phyloP scores from a whole-genome alignment of 352 stramenopile species.

The Pythium vanterpoolii region DNA sequence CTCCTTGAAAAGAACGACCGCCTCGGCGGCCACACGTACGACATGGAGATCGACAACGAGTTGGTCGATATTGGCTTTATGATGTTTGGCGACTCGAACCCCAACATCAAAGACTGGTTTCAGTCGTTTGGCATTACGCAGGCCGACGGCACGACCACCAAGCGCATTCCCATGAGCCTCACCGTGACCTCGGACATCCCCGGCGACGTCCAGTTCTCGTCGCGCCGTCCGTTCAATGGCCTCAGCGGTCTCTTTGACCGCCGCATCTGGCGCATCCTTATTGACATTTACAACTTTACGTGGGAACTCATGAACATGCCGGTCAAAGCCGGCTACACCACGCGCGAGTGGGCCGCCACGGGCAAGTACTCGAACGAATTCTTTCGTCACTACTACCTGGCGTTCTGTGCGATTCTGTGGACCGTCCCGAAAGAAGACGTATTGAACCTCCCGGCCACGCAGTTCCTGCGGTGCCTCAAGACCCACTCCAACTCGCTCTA shows the following conservation, averaged over 20 bases:
- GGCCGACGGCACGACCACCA: conserved; percentile 81
- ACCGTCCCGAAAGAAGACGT: conserved; percentile 83
- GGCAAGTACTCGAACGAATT: conserved; percentile 80
- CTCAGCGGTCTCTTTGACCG: conserved; percentile 66
- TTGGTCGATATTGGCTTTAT: conserved; percentile 87
- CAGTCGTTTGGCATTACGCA: conserved; percentile 82
- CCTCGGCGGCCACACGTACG: conserved; percentile 80
- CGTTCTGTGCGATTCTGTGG: conserved; percentile 85
- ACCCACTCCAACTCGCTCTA: conserved; percentile 86
- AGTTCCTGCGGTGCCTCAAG: conserved; percentile 87
- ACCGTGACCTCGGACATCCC: conserved; percentile 80
- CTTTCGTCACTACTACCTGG: conserved; percentile 86
- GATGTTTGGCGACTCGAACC: conserved; percentile 90
- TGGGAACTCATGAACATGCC: conserved; percentile 85
- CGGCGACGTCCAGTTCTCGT: conserved; percentile 85
- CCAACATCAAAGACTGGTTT: conserved; percentile 90
- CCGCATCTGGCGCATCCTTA: conserved; percentile 80
- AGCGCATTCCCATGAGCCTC: conserved; percentile 86
- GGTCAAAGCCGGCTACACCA: conserved; percentile 70
- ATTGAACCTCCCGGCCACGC: conserved; percentile 73
- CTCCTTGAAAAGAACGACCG: conserved; percentile 81
- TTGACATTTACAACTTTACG: conserved; percentile 86
- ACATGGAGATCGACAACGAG: conserved; percentile 86
- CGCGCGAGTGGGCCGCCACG: conserved; percentile 66
- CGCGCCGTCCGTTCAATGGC: conserved; percentile 67